Evolutionary conservation across 768 basidiomycete genomes (phyloP).

Genomic region (Lactarius indigo): DNA sequence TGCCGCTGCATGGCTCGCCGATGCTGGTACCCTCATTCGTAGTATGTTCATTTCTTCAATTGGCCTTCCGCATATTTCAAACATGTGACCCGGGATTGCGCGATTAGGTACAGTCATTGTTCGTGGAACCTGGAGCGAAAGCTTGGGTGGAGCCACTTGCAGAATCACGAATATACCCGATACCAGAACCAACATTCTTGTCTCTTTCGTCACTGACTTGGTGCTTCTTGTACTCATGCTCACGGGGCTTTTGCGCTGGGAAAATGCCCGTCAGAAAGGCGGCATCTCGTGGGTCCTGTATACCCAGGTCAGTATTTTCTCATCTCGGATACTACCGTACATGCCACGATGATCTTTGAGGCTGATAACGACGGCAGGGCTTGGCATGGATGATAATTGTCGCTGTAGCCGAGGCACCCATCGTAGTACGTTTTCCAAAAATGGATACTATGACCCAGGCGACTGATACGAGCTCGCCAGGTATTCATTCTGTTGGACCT

Average conservation of each 20-base stretch:
- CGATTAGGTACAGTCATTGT: background rate
- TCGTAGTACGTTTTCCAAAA: background rate
- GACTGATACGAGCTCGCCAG: background rate
- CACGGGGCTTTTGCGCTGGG: slow-evolving; percentile 9
- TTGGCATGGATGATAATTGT: background rate
- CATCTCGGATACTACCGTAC: background rate
- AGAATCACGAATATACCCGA: background rate
- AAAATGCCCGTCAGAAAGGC: background rate
- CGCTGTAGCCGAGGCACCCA: background rate
- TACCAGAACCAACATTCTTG: background rate
- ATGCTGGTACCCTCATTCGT: background rate
- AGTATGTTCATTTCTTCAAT: background rate
- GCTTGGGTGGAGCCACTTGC: background rate
- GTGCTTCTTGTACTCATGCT: slow-evolving; percentile 5
- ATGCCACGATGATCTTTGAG: background rate
- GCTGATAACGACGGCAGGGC: background rate
- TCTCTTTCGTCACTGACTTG: background rate
- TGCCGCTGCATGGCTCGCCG: background rate
- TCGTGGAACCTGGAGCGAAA: background rate
- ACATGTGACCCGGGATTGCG: background rate
- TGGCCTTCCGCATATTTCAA: background rate
- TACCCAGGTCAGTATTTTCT: background rate
- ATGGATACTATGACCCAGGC: background rate
- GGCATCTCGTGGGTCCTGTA: slow-evolving; percentile 7
- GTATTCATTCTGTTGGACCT: background rate